Percentiles rank a stretch among this genome's conserved stretches.
Evolutionary conservation across 2,329 filamentous ascomycete species (phyloP).

Genomic region (Coleophoma crateriformis): DNA sequence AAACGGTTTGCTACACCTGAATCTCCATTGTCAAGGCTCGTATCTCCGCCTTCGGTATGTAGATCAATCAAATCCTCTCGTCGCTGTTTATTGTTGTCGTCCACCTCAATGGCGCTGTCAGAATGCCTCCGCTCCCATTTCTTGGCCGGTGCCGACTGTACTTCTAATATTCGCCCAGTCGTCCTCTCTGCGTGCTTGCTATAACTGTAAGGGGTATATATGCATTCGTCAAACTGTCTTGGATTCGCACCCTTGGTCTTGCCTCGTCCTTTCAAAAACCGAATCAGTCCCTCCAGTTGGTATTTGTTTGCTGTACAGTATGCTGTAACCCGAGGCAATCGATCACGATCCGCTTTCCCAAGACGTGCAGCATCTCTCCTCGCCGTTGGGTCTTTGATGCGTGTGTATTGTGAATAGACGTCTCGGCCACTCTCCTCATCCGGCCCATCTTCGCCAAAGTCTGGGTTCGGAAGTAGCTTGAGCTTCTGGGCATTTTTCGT

Average conservation of each 20-base stretch:
- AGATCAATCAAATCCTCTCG: slow-evolving; percentile 62
- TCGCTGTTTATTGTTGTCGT: slow-evolving; percentile 48
- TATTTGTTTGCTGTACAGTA: slow-evolving; percentile 95
- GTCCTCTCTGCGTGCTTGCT: slow-evolving; percentile 32
- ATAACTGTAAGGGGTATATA: slow-evolving; percentile 92
- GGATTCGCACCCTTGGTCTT: slow-evolving; percentile 76
- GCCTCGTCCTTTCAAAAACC: slow-evolving; percentile 80
- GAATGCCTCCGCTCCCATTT: slow-evolving; percentile 66
- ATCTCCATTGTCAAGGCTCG: slow-evolving; percentile 26
- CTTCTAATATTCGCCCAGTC: slow-evolving; percentile 16
- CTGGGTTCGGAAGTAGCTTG: slow-evolving; percentile 90
- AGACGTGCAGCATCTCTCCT: slow-evolving; percentile 85
- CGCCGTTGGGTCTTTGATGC: slow-evolving; percentile 94
- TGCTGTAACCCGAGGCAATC: slow-evolving; percentile 85
- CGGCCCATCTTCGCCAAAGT: slow-evolving; percentile 66
- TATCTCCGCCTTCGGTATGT: slow-evolving; percentile 31
- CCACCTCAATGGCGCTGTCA: slow-evolving; percentile 66
- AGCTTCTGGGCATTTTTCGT: slow-evolving; percentile 96
- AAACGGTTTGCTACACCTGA: slow-evolving; percentile 11
- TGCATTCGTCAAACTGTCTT: slow-evolving; percentile 94
- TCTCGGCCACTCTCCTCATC: slow-evolving; percentile 93
- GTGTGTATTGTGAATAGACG: slow-evolving; percentile 95
- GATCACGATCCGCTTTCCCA: slow-evolving; percentile 86
- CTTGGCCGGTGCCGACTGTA: slow-evolving; percentile 27
- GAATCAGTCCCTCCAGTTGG: slow-evolving; percentile 82